These are phyloP conservation scores for Alternaria burnsii DNA, from an alignment of 2,329 filamentous ascomycete genomes.

Conservation along the genomic window DNA sequence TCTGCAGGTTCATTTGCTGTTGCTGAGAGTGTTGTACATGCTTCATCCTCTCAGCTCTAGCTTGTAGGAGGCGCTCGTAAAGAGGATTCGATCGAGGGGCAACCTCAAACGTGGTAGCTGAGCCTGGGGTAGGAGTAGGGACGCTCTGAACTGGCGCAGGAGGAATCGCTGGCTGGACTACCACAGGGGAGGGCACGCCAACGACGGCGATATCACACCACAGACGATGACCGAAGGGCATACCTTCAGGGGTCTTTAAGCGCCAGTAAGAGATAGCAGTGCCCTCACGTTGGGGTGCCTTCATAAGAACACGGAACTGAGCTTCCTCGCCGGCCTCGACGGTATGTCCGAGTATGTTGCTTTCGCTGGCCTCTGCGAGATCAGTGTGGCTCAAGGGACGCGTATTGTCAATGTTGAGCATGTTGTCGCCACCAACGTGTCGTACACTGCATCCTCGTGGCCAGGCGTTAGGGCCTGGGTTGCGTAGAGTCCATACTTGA, in stretches of 20 bases:
- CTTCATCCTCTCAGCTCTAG: slow-evolving; percentile 35
- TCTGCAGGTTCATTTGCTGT: slow-evolving; percentile 27
- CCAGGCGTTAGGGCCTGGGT: slow-evolving; percentile 81
- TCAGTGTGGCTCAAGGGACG: slow-evolving; percentile 81
- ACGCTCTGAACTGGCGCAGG: background rate
- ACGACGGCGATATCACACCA: slow-evolving; percentile 90
- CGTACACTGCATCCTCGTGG: slow-evolving; percentile 88
- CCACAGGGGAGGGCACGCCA: slow-evolving; percentile 19
- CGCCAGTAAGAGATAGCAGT: slow-evolving; percentile 97
- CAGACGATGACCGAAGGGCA: slow-evolving; percentile 88
- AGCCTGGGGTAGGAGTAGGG: slow-evolving; percentile 15
- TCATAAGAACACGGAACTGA: slow-evolving; percentile 84
- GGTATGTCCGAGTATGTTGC: slow-evolving; percentile 74
- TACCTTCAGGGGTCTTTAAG: slow-evolving; percentile 79
- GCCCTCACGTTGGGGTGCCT: slow-evolving; percentile 78
- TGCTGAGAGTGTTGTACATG: slow-evolving; percentile 26
- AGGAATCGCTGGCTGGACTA: background rate
- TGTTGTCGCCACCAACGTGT: slow-evolving; percentile 93
- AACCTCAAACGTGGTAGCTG: slow-evolving; percentile 20
- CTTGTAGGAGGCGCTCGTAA: slow-evolving; percentile 38
- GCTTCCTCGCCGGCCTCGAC: slow-evolving; percentile 78
- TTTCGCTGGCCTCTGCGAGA: slow-evolving; percentile 81
- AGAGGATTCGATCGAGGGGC: slow-evolving; percentile 26
- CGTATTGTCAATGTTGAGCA: slow-evolving; percentile 86
- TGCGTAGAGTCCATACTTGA: slow-evolving; percentile 91